Base-by-base conservation (phyloP, 441 rosid species). In the Gossypium schwendimanii region DNA sequence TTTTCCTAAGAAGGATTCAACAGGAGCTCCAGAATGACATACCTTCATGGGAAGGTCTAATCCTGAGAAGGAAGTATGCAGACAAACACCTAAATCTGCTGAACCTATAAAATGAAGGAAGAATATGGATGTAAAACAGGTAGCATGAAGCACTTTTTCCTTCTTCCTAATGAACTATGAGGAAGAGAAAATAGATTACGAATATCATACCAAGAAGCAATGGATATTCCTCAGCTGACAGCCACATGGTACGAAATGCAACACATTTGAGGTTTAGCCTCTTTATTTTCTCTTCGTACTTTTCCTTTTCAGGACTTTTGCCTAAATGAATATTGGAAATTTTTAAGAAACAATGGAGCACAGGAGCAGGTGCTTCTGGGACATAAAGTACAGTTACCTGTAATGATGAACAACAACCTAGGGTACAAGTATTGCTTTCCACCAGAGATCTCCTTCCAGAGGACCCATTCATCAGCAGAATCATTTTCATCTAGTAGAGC, bases 21-120 rank as follows among this genome's bases (percentile, higher is more conserved):
- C 2, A 28, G 61, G 57, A 50, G 45, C 15, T 17, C 12, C 2
- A 62, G 11, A 73, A 57, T 67, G 44, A 41, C 54, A 24, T 70
- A 87, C 99, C 91, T 95, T 95, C 99, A 95, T 93, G 65, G 97
- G 99, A 57, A 95, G 98, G 86, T 93, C 98, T 82, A 95, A 75
- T 57, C 97, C 98, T 2, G 99, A 93, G 10, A 98, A 95, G 68
- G 99, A 95, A 77, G 99, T 93, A 74, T 95, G 98, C 80, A 95
- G 84, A 80, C 99, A 93, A 76, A 95, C 97, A 72, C 98, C 98
- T 45, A 95, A 90, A 78, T 93, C 98, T 53, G 97, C 95, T 36
- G 98, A 91, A 47, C 97, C 94, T 91, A 84, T 68, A 75, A 75
- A 15, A 65, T 41, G 50, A 23, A 20, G 71, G 14, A 69, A 63